Base-by-base conservation (phyloP, 768 basidiomycete species). In the Cystobasidium ongulense region DNA sequence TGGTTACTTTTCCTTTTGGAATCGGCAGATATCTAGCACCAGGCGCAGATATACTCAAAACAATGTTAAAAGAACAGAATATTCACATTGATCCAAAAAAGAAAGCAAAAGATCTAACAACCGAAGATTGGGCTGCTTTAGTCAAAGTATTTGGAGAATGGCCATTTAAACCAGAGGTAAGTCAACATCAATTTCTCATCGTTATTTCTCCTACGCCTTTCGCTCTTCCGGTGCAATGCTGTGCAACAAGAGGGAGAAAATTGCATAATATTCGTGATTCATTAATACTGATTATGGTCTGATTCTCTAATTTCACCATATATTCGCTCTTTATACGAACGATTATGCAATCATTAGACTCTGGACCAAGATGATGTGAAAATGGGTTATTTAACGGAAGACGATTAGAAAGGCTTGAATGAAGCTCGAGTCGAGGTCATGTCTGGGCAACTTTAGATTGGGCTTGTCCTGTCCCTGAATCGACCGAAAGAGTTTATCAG, bases 131-230 rank as follows among this genome's bases (percentile, higher is more conserved):
- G 74, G 1, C 50, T 1, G 31, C 27, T 17, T 13, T 75, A 21
- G 18, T 66, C 5, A 25, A 61, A 17, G 74, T n/a, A 13, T 75
- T 72, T 39, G 11, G 38, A 46, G 27, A 39, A 5, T 75, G 74
- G 74, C 74, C 74, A 11, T 75, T 75, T 70, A 72, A 53, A 36
- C 74, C 74, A 10, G 29, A 23, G 10, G 65, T 59, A 21, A 59
- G 57, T 59, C 3, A 59, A 29, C 57, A 27, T 38, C 41, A 29
- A 38, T 21, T n/a, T 43, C 41, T 23, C 10, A 18, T 15, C n/a
- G 38, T 18, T n/a, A n/a, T n/a, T n/a, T n/a, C n/a, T n/a, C n/a
- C n/a, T n/a, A n/a, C n/a, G n/a, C n/a, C n/a, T n/a, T n/a, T n/a
- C n/a, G n/a, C n/a, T n/a, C n/a, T n/a, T n/a, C n/a, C n/a, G n/a